phyloP scores from a whole-genome alignment of 805 yeast species.

The Tetrapisispora arboricola region DNA sequence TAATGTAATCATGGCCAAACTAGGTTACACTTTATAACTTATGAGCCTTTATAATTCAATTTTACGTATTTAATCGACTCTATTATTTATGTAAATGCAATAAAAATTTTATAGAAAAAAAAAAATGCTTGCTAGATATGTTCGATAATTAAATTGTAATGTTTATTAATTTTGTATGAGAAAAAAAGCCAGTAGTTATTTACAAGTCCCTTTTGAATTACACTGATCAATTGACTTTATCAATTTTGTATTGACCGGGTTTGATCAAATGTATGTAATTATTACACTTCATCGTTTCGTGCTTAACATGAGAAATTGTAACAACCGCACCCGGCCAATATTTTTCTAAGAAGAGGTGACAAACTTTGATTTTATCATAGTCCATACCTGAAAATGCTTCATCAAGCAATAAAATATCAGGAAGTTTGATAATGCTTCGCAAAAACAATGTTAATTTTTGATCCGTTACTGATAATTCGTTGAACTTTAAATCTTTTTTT shows the following conservation, averaged over 20 bases:
- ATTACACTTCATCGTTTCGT: constrained; percentile 71
- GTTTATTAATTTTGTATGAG: too few species aligned
- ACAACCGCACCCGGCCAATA: constrained; percentile 62
- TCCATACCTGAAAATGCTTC: constrained; percentile 93
- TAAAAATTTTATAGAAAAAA: too few species aligned
- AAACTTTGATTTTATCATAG: constrained; percentile 46
- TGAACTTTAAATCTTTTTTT: constrained; percentile 35
- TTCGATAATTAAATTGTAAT: too few species aligned
- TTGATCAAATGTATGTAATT: constrained; percentile 28
- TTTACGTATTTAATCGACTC: too few species aligned
- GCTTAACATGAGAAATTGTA: constrained; percentile 66
- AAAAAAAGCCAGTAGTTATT: too few species aligned
- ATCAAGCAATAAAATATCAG: constrained; percentile 70
- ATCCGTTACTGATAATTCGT: constrained; percentile 50
- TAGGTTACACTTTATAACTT: too few species aligned
- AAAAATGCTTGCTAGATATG: too few species aligned
- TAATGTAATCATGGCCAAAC: too few species aligned
- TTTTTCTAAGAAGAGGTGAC: constrained; percentile 38
- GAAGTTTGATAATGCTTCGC: constrained; percentile 68
- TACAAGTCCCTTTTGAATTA: too few species aligned
- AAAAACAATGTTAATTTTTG: constrained; percentile 73
- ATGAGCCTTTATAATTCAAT: too few species aligned
- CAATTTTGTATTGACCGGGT: constrained; percentile 31
- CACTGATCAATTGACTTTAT: constrained; percentile 3
- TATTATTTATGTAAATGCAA: too few species aligned